These are phyloP conservation scores for Botrytis cinerea DNA, from an alignment of 2,329 filamentous ascomycete genomes.

Conservation along the genomic window DNA sequence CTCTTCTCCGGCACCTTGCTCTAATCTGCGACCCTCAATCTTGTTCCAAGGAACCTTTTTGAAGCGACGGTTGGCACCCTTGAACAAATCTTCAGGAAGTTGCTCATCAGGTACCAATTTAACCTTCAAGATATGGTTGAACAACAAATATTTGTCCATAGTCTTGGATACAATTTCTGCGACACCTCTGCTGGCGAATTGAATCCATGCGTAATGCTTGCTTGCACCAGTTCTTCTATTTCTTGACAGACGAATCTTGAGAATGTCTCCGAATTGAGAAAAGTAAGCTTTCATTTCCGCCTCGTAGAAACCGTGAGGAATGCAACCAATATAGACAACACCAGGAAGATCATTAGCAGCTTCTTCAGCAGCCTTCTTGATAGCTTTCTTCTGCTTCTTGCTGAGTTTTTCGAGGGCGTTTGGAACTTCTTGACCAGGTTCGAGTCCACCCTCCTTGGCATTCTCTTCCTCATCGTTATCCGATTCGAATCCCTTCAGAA, in stretches of 20 bases:
- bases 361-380: constrained; percentile 47
- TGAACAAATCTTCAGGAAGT: constrained; percentile 80
- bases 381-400: constrained; percentile 53
- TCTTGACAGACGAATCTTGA: constrained; percentile 76
- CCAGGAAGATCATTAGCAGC: constrained; percentile 62
- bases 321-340: constrained; percentile 85
- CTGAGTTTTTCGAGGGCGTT: constrained; percentile 36
- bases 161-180: constrained; percentile 91
- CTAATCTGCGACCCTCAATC: constrained; percentile 75
- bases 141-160: constrained; percentile 97
- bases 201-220: constrained; percentile 94
- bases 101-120: constrained; percentile 75
- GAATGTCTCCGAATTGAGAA: constrained; percentile 85
- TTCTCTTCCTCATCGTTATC: constrained; percentile 47
- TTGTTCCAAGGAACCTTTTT: constrained; percentile 86
- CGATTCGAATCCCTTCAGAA: constrained; percentile 55
- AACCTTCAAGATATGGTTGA: constrained; percentile 90
- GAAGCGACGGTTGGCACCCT: constrained; percentile 87
- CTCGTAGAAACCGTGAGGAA: constrained; percentile 97
- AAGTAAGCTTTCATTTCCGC: constrained; percentile 94
- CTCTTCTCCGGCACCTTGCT: constrained; percentile 70
- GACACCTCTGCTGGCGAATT: constrained; percentile 76
- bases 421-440: constrained; percentile 46
- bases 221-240: constrained; percentile 89
- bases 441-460: constrained; percentile 38